Base-by-base conservation (phyloP, 345 rosid genomes). In the Balakata baccata region DNA sequence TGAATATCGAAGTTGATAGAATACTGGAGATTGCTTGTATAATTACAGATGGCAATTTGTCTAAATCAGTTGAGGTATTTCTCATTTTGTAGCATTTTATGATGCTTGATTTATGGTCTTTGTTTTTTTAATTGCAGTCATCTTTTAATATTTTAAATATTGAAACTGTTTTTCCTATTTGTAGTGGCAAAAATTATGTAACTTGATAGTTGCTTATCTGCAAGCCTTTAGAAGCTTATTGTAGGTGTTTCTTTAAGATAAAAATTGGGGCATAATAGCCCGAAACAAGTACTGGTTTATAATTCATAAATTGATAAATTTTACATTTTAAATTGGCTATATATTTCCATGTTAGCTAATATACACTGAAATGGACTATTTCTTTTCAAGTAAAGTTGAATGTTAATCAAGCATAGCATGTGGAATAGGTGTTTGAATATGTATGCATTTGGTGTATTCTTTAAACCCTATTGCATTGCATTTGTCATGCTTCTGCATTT, bases 21-120 rank as follows among this genome's bases (percentile, higher is more conserved):
- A 90, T 94, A 78, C 77, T 94, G 80, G 99, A 95, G 87, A 95
- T 95, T 82, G 97, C 96, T 18, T 92, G 99, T 77, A 89, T 92
- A 70, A 83, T 95, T 37, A 95, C 99, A 16, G 88, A 95, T 86
- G 98, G 97, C 38, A 79, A 58, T 23, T 83, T 95, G 84, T 78
- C 80, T 72, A 89, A 86, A 79, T 85, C 90, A 51, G 78, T 87
- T 51, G 99, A 95, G 97, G 99, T 92, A 80, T 10, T 56, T 56
- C 29, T 75, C 64, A 5, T 1, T 66, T 53, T 77, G 41, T 37
- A 66, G 10, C 49, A 22, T 25, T 29, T 10, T 75, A 17, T 64
- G 23, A 16, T 45, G 49, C 23, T 53, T 43, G 60, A 65, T 62
- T 66, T 12, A 9, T 53, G 50, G 23, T 58, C 22, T 41, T 22